Percentiles rank a stretch among this genome's conserved stretches.
Evolutionary conservation across 2,329 filamentous ascomycete species (phyloP).

Genomic region (Apiospora marii): DNA sequence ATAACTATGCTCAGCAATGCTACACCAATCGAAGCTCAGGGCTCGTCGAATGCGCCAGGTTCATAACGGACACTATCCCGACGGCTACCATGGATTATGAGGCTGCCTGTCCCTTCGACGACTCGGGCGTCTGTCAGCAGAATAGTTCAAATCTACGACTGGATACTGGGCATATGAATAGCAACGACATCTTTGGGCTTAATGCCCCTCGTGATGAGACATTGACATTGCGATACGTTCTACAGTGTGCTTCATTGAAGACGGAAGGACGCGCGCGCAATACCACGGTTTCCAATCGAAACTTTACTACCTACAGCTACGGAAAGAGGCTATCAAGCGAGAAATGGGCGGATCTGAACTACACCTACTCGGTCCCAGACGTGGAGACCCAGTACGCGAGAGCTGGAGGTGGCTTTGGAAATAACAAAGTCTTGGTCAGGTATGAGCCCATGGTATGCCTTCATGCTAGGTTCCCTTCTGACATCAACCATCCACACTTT

Average conservation of each 20-base stretch:
- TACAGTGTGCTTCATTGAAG: constrained; percentile 15
- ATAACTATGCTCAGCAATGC: constrained; percentile 32
- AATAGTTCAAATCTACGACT: constrained; percentile 23
- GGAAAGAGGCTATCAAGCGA: not conserved
- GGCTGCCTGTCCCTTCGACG: constrained; percentile 30
- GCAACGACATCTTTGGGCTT: constrained; percentile 28
- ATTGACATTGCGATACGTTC: constrained; percentile 26
- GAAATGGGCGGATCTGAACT: not conserved
- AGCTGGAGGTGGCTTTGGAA: not conserved
- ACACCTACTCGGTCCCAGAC: not conserved
- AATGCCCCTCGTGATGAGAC: constrained; percentile 27
- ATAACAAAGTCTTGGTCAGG: not conserved
- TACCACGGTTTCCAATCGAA: not conserved
- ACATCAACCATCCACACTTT: no score
- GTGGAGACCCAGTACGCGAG: not conserved
- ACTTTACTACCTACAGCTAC: constrained; percentile 6
- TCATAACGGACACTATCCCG: constrained; percentile 17
- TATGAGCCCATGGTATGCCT: not conserved
- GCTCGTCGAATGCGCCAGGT: constrained; percentile 28
- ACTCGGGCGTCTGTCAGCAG: constrained; percentile 24
- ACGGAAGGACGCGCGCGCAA: not conserved
- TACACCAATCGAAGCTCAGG: constrained; percentile 22
- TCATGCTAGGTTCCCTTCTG: no score
- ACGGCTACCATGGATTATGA: constrained; percentile 2
- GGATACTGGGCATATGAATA: constrained; percentile 31